Evolutionary conservation across 805 yeast species (phyloP), one percentile per base, ranked within the genome.

Genomic region (Candida tallmaniae): DNA sequence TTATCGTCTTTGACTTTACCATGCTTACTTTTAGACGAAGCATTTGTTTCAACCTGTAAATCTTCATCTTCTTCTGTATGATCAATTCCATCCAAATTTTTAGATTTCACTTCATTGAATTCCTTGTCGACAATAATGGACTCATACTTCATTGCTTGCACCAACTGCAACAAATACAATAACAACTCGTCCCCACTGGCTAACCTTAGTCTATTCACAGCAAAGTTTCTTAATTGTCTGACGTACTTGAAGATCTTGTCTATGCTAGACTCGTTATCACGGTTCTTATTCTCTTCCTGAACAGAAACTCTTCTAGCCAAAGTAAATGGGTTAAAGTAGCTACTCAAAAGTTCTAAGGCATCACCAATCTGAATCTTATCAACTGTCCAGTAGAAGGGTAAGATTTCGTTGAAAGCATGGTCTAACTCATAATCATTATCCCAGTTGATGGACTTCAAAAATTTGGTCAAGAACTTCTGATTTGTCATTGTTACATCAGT

Each of bases 131-230:
- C 44, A 14, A 55, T 54, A 26, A 58, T 37, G 8, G 63, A 47
- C 50, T 93, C 98, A 54, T 86, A 86, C 47, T 85, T 82, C 23
- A 90, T 73, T 0, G 96, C 95, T 51, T 89, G 97, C 0, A 90
- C 97, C 12, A 90, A 65, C 57, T 93, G 98, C 36, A 90, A 70
- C 43, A 93, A 62, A 50, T 86, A 93, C 40, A 89, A 66, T 36
- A 84, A 81, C 11, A 93, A 56, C 43, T 90, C 96, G 8, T 74
- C 80, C 47, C 86, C 93, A 23, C 77, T 73, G 0, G 96, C 96
- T 40, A 78, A 70, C 35, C 77, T 74, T 30, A 90, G 62, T 38
- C 97, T 62, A 44, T 85, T 84, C 1, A 90, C 95, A 1, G 98
- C 98, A 65, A 85, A 84, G 5, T 84, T 76, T 30, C 97, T 65